Conservation (phyloP, 768 basidiomycete genomes). For the Xerocomellus chrysenteron region DNA sequence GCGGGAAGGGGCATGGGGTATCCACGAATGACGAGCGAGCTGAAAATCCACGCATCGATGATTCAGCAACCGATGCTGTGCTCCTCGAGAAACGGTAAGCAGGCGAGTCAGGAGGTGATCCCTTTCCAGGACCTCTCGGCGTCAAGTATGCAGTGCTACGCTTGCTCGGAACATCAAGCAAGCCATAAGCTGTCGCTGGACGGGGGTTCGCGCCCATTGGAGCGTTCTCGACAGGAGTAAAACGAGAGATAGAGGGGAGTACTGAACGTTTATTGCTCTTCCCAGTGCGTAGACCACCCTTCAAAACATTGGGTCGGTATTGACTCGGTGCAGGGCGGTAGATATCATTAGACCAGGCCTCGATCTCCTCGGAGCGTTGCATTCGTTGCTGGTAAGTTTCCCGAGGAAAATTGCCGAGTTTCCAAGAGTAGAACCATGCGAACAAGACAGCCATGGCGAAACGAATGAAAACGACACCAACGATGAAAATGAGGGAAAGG, state of each 20-base stretch:
- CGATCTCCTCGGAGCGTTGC: constrained; percentile 86
- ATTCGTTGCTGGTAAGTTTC: constrained; percentile 93
- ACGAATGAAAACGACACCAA: constrained; percentile 92
- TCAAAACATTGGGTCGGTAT: constrained; percentile 85
- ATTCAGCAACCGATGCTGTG: constrained; percentile 70
- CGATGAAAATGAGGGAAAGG: constrained; percentile 93
- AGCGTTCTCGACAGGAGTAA: constrained; percentile 69
- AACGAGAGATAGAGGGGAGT: constrained; percentile 68
- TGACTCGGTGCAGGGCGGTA: constrained; percentile 89
- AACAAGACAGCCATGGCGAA: constrained; percentile 98
- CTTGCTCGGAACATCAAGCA: constrained; percentile 64
- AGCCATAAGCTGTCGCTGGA: constrained; percentile 63
- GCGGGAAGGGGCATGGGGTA: constrained; percentile 88
- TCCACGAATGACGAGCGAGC: constrained; percentile 57
- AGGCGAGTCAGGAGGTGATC: constrained; percentile 72
- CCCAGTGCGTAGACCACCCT: constrained; percentile 56
- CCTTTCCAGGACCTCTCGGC: constrained; percentile 41
- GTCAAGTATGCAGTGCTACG: constrained; percentile 54
- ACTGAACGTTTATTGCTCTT: constrained; percentile 56
- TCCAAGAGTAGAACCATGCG: constrained; percentile 97
- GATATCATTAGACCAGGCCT: constrained; percentile 95
- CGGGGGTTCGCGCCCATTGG: constrained; percentile 52
- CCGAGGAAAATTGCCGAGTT: constrained; percentile 86
- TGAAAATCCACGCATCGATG: constrained; percentile 25
- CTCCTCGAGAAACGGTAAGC: constrained; percentile 73